These are phyloP conservation scores for Melastoma malabathricum DNA, from an alignment of 345 rosid genomes.

Conservation along the genomic window DNA sequence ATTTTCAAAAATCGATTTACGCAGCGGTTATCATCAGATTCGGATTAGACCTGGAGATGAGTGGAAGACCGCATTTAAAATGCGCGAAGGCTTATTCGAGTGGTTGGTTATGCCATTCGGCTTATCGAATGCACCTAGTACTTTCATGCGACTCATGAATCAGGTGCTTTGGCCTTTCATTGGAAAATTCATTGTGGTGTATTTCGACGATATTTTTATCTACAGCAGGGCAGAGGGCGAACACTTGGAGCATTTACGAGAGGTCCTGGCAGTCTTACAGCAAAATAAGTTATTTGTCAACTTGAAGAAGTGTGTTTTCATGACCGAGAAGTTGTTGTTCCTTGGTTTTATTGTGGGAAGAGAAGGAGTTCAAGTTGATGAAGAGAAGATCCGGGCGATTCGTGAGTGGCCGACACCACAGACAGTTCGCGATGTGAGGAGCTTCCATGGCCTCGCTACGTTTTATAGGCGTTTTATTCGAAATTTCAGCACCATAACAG, in stretches of 20 bases:
- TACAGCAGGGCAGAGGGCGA: background rate
- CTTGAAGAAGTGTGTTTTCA: conserved; percentile 2
- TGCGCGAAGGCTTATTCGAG: background rate
- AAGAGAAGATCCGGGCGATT: background rate
- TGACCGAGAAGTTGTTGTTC: background rate
- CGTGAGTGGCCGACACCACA: background rate
- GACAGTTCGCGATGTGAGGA: background rate
- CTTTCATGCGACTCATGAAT: background rate
- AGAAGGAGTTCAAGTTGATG: conserved; percentile 5
- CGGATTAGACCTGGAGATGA: background rate
- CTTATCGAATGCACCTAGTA: background rate
- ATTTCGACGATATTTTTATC: background rate
- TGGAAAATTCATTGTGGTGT: background rate
- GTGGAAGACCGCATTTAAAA: conserved; percentile 1
- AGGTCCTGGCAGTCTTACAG: background rate
- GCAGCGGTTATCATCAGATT: background rate
- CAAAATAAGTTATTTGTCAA: conserved; percentile 1
- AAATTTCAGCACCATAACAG: background rate
- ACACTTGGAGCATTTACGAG: background rate
- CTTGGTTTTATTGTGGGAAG: conserved; percentile 1
- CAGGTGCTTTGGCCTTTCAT: background rate
- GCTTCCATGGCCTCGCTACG: background rate
- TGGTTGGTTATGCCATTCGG: background rate
- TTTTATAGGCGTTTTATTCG: background rate
- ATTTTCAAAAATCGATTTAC: conserved; percentile 1